Evolutionary conservation across 768 basidiomycete species (phyloP), one percentile per base, ranked within the genome.

Genomic region (Coprinopsis strossmayeri): DNA sequence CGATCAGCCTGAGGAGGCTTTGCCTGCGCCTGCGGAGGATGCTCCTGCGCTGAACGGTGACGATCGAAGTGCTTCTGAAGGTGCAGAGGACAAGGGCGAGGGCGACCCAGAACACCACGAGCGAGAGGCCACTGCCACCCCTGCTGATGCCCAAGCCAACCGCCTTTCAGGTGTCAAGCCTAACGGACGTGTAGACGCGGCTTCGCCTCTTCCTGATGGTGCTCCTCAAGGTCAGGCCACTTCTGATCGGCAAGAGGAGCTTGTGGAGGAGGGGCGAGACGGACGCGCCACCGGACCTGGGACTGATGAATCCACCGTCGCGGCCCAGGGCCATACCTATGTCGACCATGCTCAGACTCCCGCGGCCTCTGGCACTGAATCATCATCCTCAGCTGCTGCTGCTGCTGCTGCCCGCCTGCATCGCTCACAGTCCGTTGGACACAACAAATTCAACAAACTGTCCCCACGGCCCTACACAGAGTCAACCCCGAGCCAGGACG

Each of bases 401-500:
- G 70, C 76, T 4, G 53, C 69, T 12, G 65, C 70, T 2, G 46
- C 67, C 21, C 74, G 84, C 34, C 73, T 87, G 41, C 82, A 77
- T 34, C 85, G 89, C 18, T 90, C 90, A 3, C 87, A 87, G 50
- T 91, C 90, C 7, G 87, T 81, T 7, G 87, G 90, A 60, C 86
- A 85, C 5, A 83, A 82, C 64, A 81, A 72, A 56, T 67, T 76
- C 18, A 69, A 69, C 18, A 75, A 78, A 38, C 62, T 82, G 39
- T 77, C 84, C 15, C 80, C n/a, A n/a, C n/a, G 85, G 32, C 69
- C 72, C 1, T 84, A 77, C 58, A 71, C 77, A 18, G 68, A 75
- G 27, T 82, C 79, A 20, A 61, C 65, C 5, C 73, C 76, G 2
- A 65, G 66, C 45, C 65, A 71, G 45, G 77, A 76, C 46, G 74